Evolutionary conservation across 345 rosid species (phyloP).

Genomic region (Cardamine chenopodiifolia): DNA sequence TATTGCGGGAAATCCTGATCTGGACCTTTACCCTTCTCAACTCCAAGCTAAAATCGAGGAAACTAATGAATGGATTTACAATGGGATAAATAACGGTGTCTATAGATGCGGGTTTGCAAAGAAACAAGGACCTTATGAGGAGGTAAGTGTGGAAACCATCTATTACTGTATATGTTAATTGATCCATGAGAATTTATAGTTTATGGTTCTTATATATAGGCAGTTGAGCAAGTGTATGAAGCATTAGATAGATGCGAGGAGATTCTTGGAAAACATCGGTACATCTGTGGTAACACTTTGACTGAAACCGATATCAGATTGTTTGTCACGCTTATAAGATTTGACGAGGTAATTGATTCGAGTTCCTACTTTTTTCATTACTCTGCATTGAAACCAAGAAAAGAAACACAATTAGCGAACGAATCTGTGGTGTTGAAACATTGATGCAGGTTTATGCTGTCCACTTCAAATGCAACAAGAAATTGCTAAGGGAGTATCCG

Average conservation of each 20-base stretch:
- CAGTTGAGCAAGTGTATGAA: constrained; percentile 63
- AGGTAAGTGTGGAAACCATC: constrained; percentile 41
- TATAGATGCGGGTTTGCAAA: constrained; percentile 58
- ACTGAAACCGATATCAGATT: constrained; percentile 81
- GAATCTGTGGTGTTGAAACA: constrained; percentile 1
- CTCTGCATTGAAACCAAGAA: neutral
- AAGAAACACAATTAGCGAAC: neutral
- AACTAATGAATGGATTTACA: constrained; percentile 56
- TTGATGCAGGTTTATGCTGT: constrained; percentile 64
- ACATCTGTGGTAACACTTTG: constrained; percentile 64
- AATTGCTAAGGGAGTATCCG: constrained; percentile 65
- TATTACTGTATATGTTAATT: neutral
- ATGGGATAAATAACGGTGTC: constrained; percentile 56
- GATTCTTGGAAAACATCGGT: constrained; percentile 71
- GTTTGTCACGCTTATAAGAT: constrained; percentile 91
- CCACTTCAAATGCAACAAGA: constrained; percentile 85
- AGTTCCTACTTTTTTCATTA: neutral
- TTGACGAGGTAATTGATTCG: constrained; percentile 70
- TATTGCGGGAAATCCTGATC: constrained; percentile 48
- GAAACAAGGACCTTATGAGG: constrained; percentile 60
- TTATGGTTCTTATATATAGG: constrained; percentile 51
- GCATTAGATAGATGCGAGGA: constrained; percentile 79
- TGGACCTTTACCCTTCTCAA: constrained; percentile 56
- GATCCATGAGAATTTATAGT: neutral
- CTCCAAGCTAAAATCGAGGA: constrained; percentile 47